Evolutionary conservation across 164 flowering plant genomes (phyloP), one percentile per base, ranked within the genome.

Genomic region (Liquidambar formosana): DNA sequence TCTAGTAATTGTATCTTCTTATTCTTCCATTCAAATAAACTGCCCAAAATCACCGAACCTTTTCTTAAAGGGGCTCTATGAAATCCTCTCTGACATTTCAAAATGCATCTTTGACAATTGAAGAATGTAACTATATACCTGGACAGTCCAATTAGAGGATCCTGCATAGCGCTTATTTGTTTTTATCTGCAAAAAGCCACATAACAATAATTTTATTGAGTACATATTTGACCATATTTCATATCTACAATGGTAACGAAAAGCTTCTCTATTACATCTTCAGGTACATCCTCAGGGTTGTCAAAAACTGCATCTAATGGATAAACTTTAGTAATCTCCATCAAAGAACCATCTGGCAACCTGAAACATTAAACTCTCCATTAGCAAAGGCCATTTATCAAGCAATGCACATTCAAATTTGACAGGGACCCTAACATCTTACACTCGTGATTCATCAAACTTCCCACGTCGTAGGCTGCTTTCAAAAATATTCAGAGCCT

Each of bases 161-260:
- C 97, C 99, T 33, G 97, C 93, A 82, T 93, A 95, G 3, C 99
- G 91, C 73, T 93, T 95, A 70, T 93, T 95, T 71, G 85, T n/a
- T 83, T 89, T 93, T 28, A 95, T 70, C 99, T 95, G 91, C 83
- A 81, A 18, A 67, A 69, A 58, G 13, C 38, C 61, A 69, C 57
- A 74, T 19, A 1, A 53, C 51, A 48, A 45, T 14, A 66, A 21
- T 18, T 61, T 28, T 21, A 57, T 11, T 52, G 5, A 61, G 25
- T 11, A 22, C 10, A 22, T 23, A 15, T 25, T 9, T 38, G 5
- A 16, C 33, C 53, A 43, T 15, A 46, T 22, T 18, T 18, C 13
- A 28, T 13, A 18, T 21, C 19, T 18, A 19, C 10, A 22, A 18
- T 9, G 22, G 48, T 59, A 45, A 58, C 47, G 1, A 66, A 14